Evolutionary conservation across 805 yeast species (phyloP).

Genomic region (Maudiozyma saulgeensis): DNA sequence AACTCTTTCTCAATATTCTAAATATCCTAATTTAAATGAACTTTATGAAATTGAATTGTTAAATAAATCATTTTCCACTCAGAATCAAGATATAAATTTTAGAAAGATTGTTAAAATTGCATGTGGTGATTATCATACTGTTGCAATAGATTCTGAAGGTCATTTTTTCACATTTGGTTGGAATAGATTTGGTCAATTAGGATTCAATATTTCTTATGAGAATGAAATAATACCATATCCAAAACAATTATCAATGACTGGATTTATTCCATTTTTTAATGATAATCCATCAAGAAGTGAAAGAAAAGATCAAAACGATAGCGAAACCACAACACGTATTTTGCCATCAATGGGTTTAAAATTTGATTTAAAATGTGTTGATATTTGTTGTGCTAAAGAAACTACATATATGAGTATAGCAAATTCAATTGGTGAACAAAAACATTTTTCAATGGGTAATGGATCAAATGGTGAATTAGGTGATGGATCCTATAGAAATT

Average conservation of each 20-base stretch:
- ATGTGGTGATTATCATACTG: slow-evolving; percentile 63
- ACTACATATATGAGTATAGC: slow-evolving; percentile 43
- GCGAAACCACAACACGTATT: slow-evolving; percentile 11
- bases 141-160: slow-evolving; percentile 61
- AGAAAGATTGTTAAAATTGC: slow-evolving; percentile 52
- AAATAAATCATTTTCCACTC: slow-evolving; percentile 12
- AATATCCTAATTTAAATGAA: slow-evolving; percentile 39
- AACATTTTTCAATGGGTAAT: slow-evolving; percentile 59
- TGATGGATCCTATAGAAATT: slow-evolving; percentile 62
- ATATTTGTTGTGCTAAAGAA: slow-evolving; percentile 63
- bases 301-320: slow-evolving; percentile 18
- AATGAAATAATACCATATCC: slow-evolving; percentile 70
- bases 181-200: slow-evolving; percentile 79
- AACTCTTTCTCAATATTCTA: slow-evolving; percentile 51
- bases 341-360: background rate
- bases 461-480: slow-evolving; percentile 86
- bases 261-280: slow-evolving; percentile 32
- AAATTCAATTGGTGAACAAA: slow-evolving; percentile 14
- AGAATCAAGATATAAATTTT: background rate
- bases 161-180: slow-evolving; percentile 79
- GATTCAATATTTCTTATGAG: slow-evolving; percentile 53
- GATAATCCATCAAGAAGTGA: background rate
- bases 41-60: slow-evolving; percentile 38
- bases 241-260: slow-evolving; percentile 33
- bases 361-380: slow-evolving; percentile 40